These are phyloP conservation scores for Vaccinium myrtillus DNA, from an alignment of 148 eudicot genomes.

Conservation along the genomic window DNA sequence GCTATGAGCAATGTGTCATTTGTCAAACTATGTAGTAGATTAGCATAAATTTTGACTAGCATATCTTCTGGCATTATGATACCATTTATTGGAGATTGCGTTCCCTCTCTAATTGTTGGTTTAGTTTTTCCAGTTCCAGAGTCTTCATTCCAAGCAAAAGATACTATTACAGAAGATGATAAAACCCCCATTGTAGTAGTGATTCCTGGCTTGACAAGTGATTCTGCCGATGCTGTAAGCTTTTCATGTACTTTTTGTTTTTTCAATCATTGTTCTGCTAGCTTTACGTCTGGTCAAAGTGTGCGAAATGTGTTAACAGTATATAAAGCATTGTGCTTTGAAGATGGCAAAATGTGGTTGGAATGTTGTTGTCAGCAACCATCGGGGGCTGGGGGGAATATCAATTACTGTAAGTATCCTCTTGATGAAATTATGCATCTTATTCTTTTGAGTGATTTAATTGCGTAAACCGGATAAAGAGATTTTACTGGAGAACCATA, in stretches of 20 bases:
- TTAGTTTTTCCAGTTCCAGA: conserved; percentile 35
- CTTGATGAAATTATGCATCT: neutral
- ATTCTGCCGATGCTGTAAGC: conserved; percentile 74
- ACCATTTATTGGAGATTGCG: neutral
- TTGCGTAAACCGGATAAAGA: neutral
- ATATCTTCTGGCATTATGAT: neutral
- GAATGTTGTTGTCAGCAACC: conserved; percentile 92
- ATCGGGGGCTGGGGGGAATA: conserved; percentile 96
- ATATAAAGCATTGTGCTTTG: conserved; percentile 71
- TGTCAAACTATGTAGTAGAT: neutral
- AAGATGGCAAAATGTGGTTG: conserved; percentile 75
- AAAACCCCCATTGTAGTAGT: conserved; percentile 64
- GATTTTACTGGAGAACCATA: neutral
- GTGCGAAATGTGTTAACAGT: conserved; percentile 43
- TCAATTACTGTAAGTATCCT: conserved; percentile 74
- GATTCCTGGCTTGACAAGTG: conserved; percentile 91
- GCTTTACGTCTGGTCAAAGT: neutral
- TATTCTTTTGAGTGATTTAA: neutral
- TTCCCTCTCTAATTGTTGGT: neutral
- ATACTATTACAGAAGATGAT: conserved; percentile 41
- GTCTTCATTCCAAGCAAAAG: conserved; percentile 32
- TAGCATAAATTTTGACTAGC: neutral
- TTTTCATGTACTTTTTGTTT: conserved; percentile 3
- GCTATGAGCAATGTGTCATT: neutral
- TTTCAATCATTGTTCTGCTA: neutral